Evolutionary conservation across 805 yeast genomes (phyloP), one percentile per base, ranked within the genome.

Genomic region (Sugiyamaella chiloensis): DNA sequence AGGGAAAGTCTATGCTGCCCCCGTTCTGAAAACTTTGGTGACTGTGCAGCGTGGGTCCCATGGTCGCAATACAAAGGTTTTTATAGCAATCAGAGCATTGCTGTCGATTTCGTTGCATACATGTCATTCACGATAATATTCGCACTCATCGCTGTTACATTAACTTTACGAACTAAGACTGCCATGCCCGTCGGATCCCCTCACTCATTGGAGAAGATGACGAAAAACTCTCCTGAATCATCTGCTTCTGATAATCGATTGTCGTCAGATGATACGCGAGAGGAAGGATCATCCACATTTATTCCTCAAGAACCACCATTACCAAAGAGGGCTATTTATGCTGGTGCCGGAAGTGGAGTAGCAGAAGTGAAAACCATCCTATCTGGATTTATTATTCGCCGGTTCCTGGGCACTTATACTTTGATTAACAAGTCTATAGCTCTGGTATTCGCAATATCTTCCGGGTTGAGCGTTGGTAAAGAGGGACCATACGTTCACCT

Each of bases 401-500:
- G 71, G 35, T 79, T 74, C 53, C 60, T 79, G 30, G 83, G 84
- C 3, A 62, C 74, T 1, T 71, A 73, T 52, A 77, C 84, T 0
- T 65, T 79, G 5, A 32, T 78, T 20, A 65, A 75, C 49, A 79
- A 79, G 58, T 66, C 79, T 0, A 50, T 67, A 1, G 76, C 79
- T 0, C 61, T 79, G 21, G 66, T 78, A 1, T 67, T 78, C 30
- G 75, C 81, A 2, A 76, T 79, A 31, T 78, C 82, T 0, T 75
- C 81, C 0, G 84, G 84, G 1, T 65, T 79, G 66, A 62, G 76
- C 9, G 61, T 79, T 7, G 84, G 84, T 1, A 79, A 79, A 59
- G 84, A 79, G 50, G 84, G 84, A 2, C 84, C 84, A 0, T 79
- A 71, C 56, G 84, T 79, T 19, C 84, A 79, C 59, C 66, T 79